These are phyloP conservation scores for Verticillium isaacii DNA, from an alignment of 2,329 filamentous ascomycete species.

Conservation along the genomic window DNA sequence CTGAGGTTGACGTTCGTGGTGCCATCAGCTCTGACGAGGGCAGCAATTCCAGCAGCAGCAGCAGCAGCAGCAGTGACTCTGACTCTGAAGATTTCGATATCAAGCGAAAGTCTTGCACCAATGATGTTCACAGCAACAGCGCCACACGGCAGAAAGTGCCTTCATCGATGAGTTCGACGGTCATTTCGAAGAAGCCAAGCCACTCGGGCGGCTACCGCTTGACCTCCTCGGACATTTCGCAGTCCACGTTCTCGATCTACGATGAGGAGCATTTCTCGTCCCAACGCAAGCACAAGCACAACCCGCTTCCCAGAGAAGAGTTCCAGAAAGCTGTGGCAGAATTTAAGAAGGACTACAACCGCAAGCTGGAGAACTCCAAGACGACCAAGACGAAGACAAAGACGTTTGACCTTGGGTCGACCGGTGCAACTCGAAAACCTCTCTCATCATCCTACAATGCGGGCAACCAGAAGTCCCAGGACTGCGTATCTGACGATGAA, in stretches of 20 bases:
- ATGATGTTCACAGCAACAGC: background rate
- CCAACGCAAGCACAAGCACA: background rate
- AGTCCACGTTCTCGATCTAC: background rate
- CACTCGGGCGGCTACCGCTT: background rate
- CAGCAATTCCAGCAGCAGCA: background rate
- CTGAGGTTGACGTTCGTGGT: background rate
- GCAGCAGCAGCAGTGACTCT: background rate
- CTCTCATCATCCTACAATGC: background rate
- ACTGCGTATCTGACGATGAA: background rate
- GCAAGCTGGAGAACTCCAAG: background rate
- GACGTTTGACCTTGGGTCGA: background rate
- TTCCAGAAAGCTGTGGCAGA: background rate
- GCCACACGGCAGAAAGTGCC: background rate
- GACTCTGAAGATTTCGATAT: background rate
- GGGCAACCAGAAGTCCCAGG: background rate
- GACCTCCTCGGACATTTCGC: background rate
- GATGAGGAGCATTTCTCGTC: background rate
- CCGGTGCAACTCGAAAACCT: background rate
- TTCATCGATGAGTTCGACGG: background rate
- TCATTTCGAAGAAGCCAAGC: background rate
- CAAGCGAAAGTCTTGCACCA: background rate
- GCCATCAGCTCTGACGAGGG: background rate
- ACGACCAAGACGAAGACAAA: background rate
- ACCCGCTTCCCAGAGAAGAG: background rate
- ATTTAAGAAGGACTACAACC: slow-evolving; percentile 2